These are phyloP conservation scores for Bonia amplexicaulis DNA, from an alignment of 176 grass and related monocot species.

Conservation along the genomic window DNA sequence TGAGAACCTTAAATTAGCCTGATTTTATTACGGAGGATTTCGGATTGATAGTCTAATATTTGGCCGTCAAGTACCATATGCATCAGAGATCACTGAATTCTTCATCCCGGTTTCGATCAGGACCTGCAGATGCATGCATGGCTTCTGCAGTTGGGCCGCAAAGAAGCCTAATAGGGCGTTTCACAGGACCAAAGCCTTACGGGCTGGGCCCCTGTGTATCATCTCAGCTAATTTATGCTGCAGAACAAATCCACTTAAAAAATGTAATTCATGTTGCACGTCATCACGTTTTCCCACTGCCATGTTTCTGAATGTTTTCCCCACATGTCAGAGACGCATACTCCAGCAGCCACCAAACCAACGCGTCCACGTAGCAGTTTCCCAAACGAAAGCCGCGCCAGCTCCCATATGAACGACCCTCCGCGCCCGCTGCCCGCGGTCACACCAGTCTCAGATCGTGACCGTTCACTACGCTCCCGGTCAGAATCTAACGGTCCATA, in stretches of 20 bases:
- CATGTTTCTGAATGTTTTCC: too few relatives aligned
- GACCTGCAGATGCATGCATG: too few relatives aligned
- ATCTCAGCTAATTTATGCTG: background rate
- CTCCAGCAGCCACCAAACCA: background rate
- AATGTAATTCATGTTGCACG: background rate
- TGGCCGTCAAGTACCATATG: background rate
- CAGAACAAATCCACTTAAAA: background rate
- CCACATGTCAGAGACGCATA: background rate
- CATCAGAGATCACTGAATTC: background rate
- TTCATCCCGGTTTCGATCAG: background rate
- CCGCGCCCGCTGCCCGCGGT: conserved; percentile 25
- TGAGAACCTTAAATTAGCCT: too few relatives aligned
- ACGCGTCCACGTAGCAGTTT: background rate
- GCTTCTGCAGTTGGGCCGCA: background rate
- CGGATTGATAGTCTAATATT: background rate
- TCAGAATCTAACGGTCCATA: background rate
- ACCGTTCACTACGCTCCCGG: background rate
- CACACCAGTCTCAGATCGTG: fast-evolving
- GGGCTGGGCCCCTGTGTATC: background rate
- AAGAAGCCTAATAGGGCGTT: background rate
- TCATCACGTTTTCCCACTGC: background rate
- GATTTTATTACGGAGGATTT: too few relatives aligned
- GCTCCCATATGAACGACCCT: background rate
- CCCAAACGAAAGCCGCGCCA: fast-evolving
- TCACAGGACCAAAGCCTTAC: background rate